Base-by-base conservation (phyloP, 2,329 filamentous ascomycete genomes). In the Trichoderma aggressivum region DNA sequence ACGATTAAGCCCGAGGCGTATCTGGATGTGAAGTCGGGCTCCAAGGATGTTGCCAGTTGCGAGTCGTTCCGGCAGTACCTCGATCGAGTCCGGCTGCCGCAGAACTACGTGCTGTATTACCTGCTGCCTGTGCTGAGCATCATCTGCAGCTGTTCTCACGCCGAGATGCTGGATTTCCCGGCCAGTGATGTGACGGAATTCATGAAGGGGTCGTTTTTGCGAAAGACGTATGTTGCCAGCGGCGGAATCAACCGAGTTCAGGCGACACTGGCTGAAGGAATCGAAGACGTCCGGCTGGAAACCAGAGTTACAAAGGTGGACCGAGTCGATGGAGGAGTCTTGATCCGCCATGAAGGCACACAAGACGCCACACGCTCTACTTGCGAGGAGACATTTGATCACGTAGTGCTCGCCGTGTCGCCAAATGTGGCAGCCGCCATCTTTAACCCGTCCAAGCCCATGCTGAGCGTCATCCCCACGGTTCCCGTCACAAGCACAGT, bases 81-180 rank as follows among this genome's bases (percentile, higher is more conserved):
- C 7, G 70, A 77, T n/a, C 80, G 87, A n/a, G 86, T 86, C 5
- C 78, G 80, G 63, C 76, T 88, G 1, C 86, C 87, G 0, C 78
- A 76, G 7, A 81, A 82, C 32, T 89, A 87, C 70, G 75, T 80
- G 4, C 77, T 79, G 3, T 81, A 83, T 39, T 89, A 89, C 74
- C 75, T 90, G 8, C 78, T 89, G 0, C 88, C 88, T 0, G 79
- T 88, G 6, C 81, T 90, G 50, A 85, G 86, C 63, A 83, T 83
- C 71, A 85, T 89, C 7, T 83, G 84, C 5, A 89, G 87, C 1
- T 89, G 86, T 74, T 82, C 86, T 0, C 87, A 89, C 68, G 78
- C 81, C 2, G 81, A 83, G 34, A 76, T 89, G 3, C 78, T 88
- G 1, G 76, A 78, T 0, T 89, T 87, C 30, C 87, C 87, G 0